These are phyloP conservation scores for Prunus yedoensis DNA, from an alignment of 331 rosid genomes.

Conservation along the genomic window DNA sequence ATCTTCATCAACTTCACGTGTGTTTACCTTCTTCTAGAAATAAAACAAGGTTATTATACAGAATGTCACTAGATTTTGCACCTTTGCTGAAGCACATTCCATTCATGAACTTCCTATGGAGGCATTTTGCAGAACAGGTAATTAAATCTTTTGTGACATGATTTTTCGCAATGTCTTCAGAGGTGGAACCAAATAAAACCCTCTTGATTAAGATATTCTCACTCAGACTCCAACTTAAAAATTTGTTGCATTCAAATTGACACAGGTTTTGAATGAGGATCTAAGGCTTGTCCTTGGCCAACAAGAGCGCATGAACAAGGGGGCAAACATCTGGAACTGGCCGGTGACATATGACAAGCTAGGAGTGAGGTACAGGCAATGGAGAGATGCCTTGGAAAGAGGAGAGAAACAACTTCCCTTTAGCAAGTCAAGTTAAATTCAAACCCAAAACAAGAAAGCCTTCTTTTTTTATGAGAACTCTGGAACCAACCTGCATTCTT, in stretches of 20 bases:
- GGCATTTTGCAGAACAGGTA: conserved; percentile 91
- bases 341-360: conserved; percentile 90
- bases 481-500: conserved; percentile 26
- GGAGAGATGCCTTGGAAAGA: conserved; percentile 81
- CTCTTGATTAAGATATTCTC: not conserved
- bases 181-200: not conserved
- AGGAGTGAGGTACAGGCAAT: conserved; percentile 81
- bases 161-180: not conserved
- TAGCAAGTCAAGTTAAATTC: conserved; percentile 35
- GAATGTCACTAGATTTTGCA: conserved; percentile 97
- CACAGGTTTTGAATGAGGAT: conserved; percentile 85
- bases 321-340: conserved; percentile 82
- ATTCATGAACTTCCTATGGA: conserved; percentile 72
- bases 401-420: conserved; percentile 72
- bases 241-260: not conserved
- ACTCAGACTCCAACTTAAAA: not conserved
- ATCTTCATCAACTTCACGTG: conserved; percentile 95
- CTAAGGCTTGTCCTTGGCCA: conserved; percentile 83
- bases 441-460: conserved; percentile 22
- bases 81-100: conserved; percentile 83
- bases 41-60: conserved; percentile 81
- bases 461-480: not conserved
- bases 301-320: conserved; percentile 85
- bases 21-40: conserved; percentile 86
- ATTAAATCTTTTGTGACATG: not conserved